Conservation (phyloP, 2,329 filamentous ascomycete species). For the Aureobasidium lini region DNA sequence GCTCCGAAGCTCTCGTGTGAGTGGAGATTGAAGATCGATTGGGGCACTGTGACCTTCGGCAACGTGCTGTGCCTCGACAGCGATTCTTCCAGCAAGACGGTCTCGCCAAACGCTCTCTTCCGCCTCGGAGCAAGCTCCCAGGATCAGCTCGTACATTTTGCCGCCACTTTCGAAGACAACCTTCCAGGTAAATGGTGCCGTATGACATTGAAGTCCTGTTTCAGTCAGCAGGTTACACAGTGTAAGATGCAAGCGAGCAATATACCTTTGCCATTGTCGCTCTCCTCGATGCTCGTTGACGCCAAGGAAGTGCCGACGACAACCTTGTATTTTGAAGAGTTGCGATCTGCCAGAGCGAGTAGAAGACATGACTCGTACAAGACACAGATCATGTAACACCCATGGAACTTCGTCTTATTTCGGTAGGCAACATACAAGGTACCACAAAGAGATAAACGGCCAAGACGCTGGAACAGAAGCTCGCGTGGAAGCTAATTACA, state of each 20-base stretch:
- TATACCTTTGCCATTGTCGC: conserved; percentile 64
- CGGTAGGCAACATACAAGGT: conserved; percentile 79
- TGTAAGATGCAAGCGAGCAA: not conserved
- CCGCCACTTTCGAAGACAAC: conserved; percentile 71
- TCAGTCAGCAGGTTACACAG: not conserved
- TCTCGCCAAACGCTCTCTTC: conserved; percentile 77
- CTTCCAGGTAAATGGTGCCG: conserved; percentile 86
- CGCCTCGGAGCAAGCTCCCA: conserved; percentile 74
- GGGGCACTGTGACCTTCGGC: conserved; percentile 41
- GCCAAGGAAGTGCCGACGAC: conserved; percentile 65
- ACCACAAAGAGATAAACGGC: conserved; percentile 74
- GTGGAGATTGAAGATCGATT: conserved; percentile 51
- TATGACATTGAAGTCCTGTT: conserved; percentile 79
- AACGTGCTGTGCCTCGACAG: conserved; percentile 43
- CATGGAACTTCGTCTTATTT: conserved; percentile 57
- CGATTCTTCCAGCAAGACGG: conserved; percentile 51
- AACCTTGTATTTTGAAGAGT: conserved; percentile 62
- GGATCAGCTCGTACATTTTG: conserved; percentile 72
- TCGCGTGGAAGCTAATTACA: conserved; percentile 23
- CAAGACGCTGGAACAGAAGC: conserved; percentile 64
- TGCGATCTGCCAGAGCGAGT: conserved; percentile 59
- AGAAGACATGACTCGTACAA: conserved; percentile 77
- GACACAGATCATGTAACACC: conserved; percentile 76
- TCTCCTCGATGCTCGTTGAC: conserved; percentile 59
- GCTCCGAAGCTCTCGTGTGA: conserved; percentile 63